Percentiles rank a stretch among this genome's conserved stretches.
Evolutionary conservation across 2,329 filamentous ascomycete species (phyloP).

Genomic region (Xylariaceae sp.): DNA sequence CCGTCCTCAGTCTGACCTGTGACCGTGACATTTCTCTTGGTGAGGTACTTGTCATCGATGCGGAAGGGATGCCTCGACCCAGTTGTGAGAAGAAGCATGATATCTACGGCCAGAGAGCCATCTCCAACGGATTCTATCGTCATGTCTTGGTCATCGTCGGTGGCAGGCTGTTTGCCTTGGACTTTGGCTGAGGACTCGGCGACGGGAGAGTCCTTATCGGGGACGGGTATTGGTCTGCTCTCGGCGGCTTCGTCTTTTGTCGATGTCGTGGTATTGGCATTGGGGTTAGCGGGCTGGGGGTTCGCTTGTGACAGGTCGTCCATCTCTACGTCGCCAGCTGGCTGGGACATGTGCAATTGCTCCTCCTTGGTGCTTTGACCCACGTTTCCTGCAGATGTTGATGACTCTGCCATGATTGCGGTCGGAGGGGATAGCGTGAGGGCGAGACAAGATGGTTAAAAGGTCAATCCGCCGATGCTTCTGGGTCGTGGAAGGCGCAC

Average conservation of each 20-base stretch:
- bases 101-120: conserved; percentile 52
- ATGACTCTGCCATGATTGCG: conserved; percentile 21
- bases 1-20: conserved; percentile 59
- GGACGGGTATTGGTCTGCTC: conserved; percentile 13
- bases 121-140: conserved; percentile 28
- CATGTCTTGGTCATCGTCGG: conserved; percentile 27
- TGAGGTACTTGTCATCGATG: conserved; percentile 81
- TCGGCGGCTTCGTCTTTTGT: conserved; percentile 15
- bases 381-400: conserved; percentile 17
- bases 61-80: conserved; percentile 86
- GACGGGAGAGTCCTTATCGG: conserved; percentile 17
- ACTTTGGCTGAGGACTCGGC: conserved; percentile 22
- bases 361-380: conserved; percentile 21
- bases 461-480: conserved; percentile 9
- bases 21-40: conserved; percentile 73
- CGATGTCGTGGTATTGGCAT: conserved; percentile 9
- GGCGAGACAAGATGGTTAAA: conserved; percentile 7
- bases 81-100: conserved; percentile 74
- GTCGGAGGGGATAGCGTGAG: conserved; percentile 4
- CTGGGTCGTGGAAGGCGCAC: not conserved
- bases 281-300: conserved; percentile 18
- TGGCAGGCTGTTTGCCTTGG: conserved; percentile 26
- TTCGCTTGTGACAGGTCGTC: conserved; percentile 23
- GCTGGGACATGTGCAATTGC: conserved; percentile 18
- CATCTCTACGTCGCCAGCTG: conserved; percentile 26